Evolutionary conservation across 1,284 basidiomycete species (phyloP), one percentile per base, ranked within the genome.

Genomic region (Cryptococcus sp.): DNA sequence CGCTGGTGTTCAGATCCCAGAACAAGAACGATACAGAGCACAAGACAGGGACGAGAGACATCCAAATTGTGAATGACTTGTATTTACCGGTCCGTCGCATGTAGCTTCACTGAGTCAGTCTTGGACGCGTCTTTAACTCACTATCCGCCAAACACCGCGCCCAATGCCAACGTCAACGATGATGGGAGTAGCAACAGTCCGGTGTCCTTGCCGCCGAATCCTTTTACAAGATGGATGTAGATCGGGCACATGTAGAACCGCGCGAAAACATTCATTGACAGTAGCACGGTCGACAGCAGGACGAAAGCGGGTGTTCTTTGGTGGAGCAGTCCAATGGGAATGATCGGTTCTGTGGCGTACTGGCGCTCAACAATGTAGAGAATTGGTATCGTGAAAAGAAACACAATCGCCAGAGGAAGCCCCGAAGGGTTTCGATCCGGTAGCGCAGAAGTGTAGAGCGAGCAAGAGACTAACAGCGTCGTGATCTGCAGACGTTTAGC

Each of bases 171-270:
- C 13, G 45, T 54, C 22, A 54, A 31, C 17, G 41, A 47, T 38
- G 53, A 47, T 38, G 53, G 53, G 13, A 54, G 22, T 5, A 54
- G 22, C 6, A 47, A 25, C 2, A 54, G 19, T 20, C 44, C 41
- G 6, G 53, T 54, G 44, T 54, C 45, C 16, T 38, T 54, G n/a
- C 45, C 53, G 13, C 53, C 53, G 46, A 27, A 54, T 38, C 49
- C 49, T 39, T 50, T 50, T 4, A 50, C 35, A 8, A 50, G 25
- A 20, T 50, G 31, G 31, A 50, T 50, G 35, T 50, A 50, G 6
- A 50, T 50, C 17, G 49, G 49, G 38, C 49, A 50, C 49, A 50
- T 50, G 49, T 40, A 50, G 35, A 50, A 50, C 19, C 49, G 27
- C 13, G 49, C 49, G 22, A 50, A 50, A 20, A 50, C 49, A 31